Percentiles rank a stretch among this genome's conserved stretches.
Conservation (phyloP, 495 filamentous ascomycete genomes). For the Penicillium paradoxum region DNA sequence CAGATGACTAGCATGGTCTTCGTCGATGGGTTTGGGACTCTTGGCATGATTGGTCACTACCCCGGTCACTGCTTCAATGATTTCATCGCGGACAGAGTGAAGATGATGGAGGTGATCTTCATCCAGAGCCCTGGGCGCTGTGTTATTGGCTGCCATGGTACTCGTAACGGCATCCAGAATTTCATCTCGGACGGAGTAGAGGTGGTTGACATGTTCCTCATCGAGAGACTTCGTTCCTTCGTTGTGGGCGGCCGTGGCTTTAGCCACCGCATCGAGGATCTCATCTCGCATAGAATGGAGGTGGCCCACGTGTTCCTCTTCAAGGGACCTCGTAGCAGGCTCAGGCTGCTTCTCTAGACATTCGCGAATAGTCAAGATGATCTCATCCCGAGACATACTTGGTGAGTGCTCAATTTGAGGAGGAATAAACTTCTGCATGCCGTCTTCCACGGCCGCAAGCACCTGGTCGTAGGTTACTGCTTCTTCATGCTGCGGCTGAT, state of each 20-base stretch:
- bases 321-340: conserved; percentile 11
- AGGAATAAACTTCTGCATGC: conserved; percentile 69
- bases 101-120: conserved; percentile 7
- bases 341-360: conserved; percentile 9
- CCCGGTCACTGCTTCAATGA: conserved; percentile 44
- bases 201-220: conserved; percentile 4
- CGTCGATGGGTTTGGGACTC: conserved; percentile 15
- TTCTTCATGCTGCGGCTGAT: conserved; percentile 53
- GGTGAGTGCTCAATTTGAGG: conserved; percentile 63
- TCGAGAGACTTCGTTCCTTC: conserved; percentile 7
- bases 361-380: conserved; percentile 6
- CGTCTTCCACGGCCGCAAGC: conserved; percentile 73
- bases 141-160: conserved; percentile 4
- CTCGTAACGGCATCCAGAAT: conserved; percentile 48
- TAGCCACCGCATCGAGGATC: conserved; percentile 43
- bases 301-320: conserved; percentile 19
- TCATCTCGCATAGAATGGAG: conserved; percentile 25
- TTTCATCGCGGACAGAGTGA: conserved; percentile 24
- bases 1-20: conserved; percentile 13
- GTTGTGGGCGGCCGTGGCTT: background rate
- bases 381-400: conserved; percentile 54
- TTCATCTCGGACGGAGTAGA: conserved; percentile 3
- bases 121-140: background rate
- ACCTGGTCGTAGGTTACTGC: conserved; percentile 73
- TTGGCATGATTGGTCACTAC: conserved; percentile 47